These are phyloP conservation scores for Penicillium concentricum DNA, from an alignment of 2,329 filamentous ascomycete species.

Conservation along the genomic window DNA sequence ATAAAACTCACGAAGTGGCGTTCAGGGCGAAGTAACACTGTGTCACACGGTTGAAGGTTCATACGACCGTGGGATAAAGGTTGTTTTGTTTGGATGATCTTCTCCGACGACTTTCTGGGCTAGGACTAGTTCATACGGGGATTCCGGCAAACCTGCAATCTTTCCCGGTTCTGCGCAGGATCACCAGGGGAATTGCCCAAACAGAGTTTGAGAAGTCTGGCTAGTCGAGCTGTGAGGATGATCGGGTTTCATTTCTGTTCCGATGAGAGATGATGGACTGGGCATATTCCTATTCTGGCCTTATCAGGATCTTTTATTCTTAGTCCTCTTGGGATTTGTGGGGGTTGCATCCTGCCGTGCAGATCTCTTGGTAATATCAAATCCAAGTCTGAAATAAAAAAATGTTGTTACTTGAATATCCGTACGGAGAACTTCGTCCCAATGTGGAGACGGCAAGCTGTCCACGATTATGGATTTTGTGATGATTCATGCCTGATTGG, in stretches of 20 bases:
- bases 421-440: no score
- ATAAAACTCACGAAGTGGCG: neutral
- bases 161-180: conserved; percentile 2
- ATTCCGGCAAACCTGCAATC: conserved; percentile 11
- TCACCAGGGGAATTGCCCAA: conserved; percentile 1
- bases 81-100: neutral
- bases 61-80: conserved; percentile 13
- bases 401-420: no score
- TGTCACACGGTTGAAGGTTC: neutral
- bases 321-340: neutral
- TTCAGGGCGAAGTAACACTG: neutral
- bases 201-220: neutral
- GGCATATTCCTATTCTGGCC: neutral
- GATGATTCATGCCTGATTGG: neutral
- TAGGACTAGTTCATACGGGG: conserved; percentile 8
- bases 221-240: neutral
- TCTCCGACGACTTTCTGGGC: conserved; percentile 5
- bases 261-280: neutral
- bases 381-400: neutral
- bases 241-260: neutral
- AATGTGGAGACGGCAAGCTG: neutral
- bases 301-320: neutral
- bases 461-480: neutral
- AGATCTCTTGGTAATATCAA: neutral
- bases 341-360: neutral